Percentiles rank a stretch among this genome's conserved stretches.
These are phyloP conservation scores for Aspergillus taichungensis DNA, from an alignment of 495 filamentous ascomycete genomes.

Conservation along the genomic window DNA sequence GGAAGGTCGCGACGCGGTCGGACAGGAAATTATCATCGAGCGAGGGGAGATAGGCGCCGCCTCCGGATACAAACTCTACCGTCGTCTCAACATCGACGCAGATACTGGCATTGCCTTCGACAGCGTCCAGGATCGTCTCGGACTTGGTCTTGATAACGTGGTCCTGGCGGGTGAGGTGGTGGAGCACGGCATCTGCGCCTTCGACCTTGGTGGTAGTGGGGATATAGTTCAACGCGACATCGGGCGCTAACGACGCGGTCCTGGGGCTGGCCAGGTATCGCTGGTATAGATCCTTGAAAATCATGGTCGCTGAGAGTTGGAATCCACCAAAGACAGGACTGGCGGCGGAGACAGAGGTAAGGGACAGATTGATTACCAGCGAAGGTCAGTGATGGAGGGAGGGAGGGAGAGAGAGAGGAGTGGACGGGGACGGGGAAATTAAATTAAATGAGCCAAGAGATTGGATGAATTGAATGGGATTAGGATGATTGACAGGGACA, in stretches of 20 bases:
- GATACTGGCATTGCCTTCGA: conserved; percentile 62
- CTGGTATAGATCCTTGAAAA: conserved; percentile 63
- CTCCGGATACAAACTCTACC: conserved; percentile 69
- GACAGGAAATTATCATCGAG: conserved; percentile 91
- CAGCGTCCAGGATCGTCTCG: conserved; percentile 59
- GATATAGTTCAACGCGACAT: conserved; percentile 83
- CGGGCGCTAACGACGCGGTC: conserved; percentile 51
- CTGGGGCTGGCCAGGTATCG: conserved; percentile 66
- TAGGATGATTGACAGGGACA: too few relatives aligned
- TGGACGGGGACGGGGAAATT: not conserved
- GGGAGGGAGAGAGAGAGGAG: not conserved
- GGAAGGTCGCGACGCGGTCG: conserved; percentile 72
- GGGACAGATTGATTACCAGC: not conserved
- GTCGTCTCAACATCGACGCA: conserved; percentile 74
- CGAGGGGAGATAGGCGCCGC: conserved; percentile 80
- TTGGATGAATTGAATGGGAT: too few relatives aligned
- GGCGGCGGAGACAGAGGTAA: conserved; percentile 6
- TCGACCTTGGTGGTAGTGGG: conserved; percentile 72
- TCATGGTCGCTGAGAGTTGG: conserved; percentile 29
- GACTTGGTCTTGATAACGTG: conserved; percentile 66
- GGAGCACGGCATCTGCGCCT: conserved; percentile 61
- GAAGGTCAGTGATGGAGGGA: not conserved
- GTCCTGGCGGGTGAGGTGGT: conserved; percentile 60
- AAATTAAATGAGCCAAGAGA: not conserved
- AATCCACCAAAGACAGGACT: conserved; percentile 1